Evolutionary conservation across 2,329 filamentous ascomycete species (phyloP).

Genomic region (Claviceps cyperi): DNA sequence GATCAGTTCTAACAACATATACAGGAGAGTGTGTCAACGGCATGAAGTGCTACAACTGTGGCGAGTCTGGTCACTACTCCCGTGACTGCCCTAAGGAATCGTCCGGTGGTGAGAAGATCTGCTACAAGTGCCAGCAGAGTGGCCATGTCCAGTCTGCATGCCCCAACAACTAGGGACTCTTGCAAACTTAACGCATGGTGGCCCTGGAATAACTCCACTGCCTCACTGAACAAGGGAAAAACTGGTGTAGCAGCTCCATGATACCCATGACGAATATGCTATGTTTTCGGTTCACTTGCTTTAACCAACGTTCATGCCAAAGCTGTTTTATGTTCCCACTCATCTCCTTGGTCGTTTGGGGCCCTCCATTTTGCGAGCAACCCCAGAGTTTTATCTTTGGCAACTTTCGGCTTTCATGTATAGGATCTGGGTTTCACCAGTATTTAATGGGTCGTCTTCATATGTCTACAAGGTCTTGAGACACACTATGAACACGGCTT

Average conservation of each 20-base stretch:
- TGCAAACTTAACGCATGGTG: slow-evolving; percentile 6
- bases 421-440: neutral
- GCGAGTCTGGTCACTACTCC: slow-evolving; percentile 85
- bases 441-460: neutral
- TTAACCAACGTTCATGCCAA: slow-evolving; percentile 7
- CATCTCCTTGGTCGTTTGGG: slow-evolving; percentile 2
- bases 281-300: slow-evolving; percentile 13
- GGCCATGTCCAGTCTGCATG: slow-evolving; percentile 91
- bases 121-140: slow-evolving; percentile 82
- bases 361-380: neutral
- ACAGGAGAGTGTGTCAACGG: slow-evolving; percentile 86
- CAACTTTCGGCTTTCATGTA: slow-evolving; percentile 1
- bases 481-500: neutral
- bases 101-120: slow-evolving; percentile 77
- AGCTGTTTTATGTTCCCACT: slow-evolving; percentile 10
- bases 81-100: slow-evolving; percentile 93
- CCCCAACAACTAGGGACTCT: slow-evolving; percentile 45
- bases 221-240: slow-evolving; percentile 11
- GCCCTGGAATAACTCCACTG: slow-evolving; percentile 11
- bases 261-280: slow-evolving; percentile 25
- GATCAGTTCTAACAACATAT: slow-evolving; percentile 9
- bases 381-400: neutral
- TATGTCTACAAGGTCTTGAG: neutral
- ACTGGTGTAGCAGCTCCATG: slow-evolving; percentile 27
- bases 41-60: slow-evolving; percentile 99